Evolutionary conservation across 495 filamentous ascomycete genomes (phyloP), one percentile per base, ranked within the genome.

Genomic region (Podospora conica): DNA sequence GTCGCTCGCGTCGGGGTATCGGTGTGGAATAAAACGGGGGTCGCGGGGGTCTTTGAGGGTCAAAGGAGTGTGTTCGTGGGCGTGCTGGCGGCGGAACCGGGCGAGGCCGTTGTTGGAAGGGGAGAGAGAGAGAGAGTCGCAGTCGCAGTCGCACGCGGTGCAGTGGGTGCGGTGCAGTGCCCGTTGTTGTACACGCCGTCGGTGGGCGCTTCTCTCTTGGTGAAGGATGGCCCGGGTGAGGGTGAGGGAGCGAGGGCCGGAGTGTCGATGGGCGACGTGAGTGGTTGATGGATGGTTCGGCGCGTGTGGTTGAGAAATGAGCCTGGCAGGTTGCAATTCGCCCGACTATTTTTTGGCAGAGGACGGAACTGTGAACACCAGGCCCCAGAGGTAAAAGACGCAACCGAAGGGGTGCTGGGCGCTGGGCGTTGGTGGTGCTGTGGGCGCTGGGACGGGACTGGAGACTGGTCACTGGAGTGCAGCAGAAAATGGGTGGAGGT

Each of bases 301-400:
- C 72, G 68, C 69, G 74, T 72, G 68, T 54, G 48, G 23, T 55
- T 24, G 18, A 20, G 61, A 63, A 63, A 65, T 68, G 68, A 68
- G 67, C 67, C 55, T 64, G 60, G 63, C 62, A 61, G 53, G 66
- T 65, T 70, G 63, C 70, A 75, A 77, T 77, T 75, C 73, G 73
- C 70, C 71, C 69, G 69, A 63, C 21, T 63, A 66, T 73, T 72
- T 70, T 68, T 68, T 66, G 55, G 53, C 62, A 60, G 60, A 57
- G 58, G 48, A 58, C 24, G 66, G 60, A n/a, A n/a, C n/a, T n/a
- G n/a, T n/a, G n/a, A n/a, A n/a, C n/a, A n/a, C n/a, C n/a, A 64
- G 59, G 57, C 27, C 28, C 25, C 33, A 40, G 33, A 27, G 33
- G 58, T 24, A 63, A 63, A 63, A 63, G 60, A 23, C 60, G 60